Evolutionary conservation across 2,329 filamentous ascomycete species (phyloP).

Genomic region (Fusarium bactridioides): DNA sequence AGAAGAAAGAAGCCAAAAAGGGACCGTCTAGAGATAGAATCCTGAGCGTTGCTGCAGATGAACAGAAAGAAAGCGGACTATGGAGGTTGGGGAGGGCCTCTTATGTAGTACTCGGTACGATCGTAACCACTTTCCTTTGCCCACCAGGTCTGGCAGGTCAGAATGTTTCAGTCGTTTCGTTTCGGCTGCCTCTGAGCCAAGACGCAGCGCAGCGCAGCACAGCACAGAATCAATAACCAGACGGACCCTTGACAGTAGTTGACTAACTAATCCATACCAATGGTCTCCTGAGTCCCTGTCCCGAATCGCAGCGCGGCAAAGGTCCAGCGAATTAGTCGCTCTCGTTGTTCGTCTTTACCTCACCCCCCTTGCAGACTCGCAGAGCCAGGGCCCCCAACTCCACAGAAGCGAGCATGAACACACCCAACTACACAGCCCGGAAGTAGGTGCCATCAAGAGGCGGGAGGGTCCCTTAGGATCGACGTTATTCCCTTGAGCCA

Average conservation of each 20-base stretch:
- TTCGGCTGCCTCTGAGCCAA: constrained; percentile 27
- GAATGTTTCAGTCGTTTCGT: constrained; percentile 36
- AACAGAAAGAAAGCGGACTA: neutral
- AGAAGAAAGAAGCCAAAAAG: constrained; percentile 20
- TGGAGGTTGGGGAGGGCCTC: constrained; percentile 24
- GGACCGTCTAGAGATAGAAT: constrained; percentile 29
- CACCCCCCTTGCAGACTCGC: neutral
- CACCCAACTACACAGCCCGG: constrained; percentile 9
- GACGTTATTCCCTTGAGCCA: constrained; percentile 20
- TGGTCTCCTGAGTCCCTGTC: neutral
- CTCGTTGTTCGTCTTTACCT: constrained; percentile 6
- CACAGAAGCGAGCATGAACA: constrained; percentile 20
- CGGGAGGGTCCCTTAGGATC: constrained; percentile 8
- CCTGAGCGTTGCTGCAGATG: constrained; percentile 37
- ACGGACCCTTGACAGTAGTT: constrained; percentile 12
- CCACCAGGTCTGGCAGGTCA: neutral
- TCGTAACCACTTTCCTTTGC: neutral
- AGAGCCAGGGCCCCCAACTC: constrained; percentile 5
- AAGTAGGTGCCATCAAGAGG: neutral
- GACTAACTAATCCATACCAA: neutral
- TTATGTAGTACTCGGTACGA: constrained; percentile 31
- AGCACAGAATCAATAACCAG: neutral
- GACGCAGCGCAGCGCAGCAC: neutral
- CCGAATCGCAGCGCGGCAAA: constrained; percentile 32
- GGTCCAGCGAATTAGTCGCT: constrained; percentile 26